Base-by-base conservation (phyloP, 2,329 filamentous ascomycete species). In the Neopestalotiopsis sp. region DNA sequence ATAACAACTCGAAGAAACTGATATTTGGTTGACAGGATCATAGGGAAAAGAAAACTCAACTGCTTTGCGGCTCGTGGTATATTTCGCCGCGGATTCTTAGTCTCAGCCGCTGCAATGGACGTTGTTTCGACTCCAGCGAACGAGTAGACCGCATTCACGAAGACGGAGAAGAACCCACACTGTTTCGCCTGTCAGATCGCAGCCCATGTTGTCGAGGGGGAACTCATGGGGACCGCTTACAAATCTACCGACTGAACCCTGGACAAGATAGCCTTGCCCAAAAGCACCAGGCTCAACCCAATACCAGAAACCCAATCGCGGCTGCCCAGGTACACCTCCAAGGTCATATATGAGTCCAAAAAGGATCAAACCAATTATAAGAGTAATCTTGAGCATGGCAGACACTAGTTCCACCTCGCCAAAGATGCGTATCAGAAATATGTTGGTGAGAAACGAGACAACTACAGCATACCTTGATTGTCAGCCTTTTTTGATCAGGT, bases 271-370 rank as follows among this genome's bases (percentile, higher is more conserved):
- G 49, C 83, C 85, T 3, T 77, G 73, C 28, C 80, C 82, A 74
- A 87, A 86, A 0, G 85, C 84, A 6, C 85, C 85, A 0, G 85
- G 85, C 5, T 81, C 69, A 13, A 81, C 82, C 85, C 85, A 87
- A 75, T 85, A 87, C 40, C 83, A 78, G 74, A 87, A 87, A 2
- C 85, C 85, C 70, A 83, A 85, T 56, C 82, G 79, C 70, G 86
- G 82, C 72, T 84, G 79, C 67, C 85, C 81, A 2, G 85, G 84
- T 6, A 84, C 85, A 67, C 85, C 85, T 20, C 85, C 85, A 2
- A 85, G 76, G 70, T 83, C 83, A 32, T 87, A 78, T 59, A 87
- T 79, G 42, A 86, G 78, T 2, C 81, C 85, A 10, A 84, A 71
- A 40, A 87, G 84, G 65, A 85, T 82, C 42, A 85, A 65, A 24